Evolutionary conservation across 2,329 filamentous ascomycete species (phyloP), one percentile per base, ranked within the genome.

Genomic region (Xylaria sp.): DNA sequence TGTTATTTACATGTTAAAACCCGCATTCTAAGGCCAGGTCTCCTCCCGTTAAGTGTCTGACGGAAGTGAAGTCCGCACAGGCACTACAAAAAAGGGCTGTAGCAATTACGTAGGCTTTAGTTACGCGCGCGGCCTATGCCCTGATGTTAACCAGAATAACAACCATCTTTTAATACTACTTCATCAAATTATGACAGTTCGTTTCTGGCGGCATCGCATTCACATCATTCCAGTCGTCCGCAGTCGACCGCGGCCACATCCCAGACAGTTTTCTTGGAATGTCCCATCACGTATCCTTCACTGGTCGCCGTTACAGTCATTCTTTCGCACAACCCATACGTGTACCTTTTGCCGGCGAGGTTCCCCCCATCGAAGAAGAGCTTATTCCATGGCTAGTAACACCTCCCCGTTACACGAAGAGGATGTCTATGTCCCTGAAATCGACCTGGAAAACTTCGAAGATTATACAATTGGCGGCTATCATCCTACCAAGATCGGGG

Each of bases 181-280:
- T 43, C 37, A 43, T 21, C n/a, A 55, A 55, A 45, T 55, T 37
- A 55, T 46, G 52, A 28, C 54, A 49, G 33, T 40, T 45, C 21
- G 54, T 49, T 49, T 40, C 33, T 49, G 43, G 43, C 43, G 40
- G 54, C 54, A 49, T 25, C 43, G 53, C 33, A 56, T 56, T 47
- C 33, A 40, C 43, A 56, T 38, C 21, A 33, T 38, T 47, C 42
- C 42, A 38, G 53, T 38, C 42, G 42, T 40, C 49, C 31, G n/a
- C n/a, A n/a, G n/a, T n/a, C n/a, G n/a, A n/a, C 43, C 43, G 43
- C 54, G 31, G 4, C 43, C n/a, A 57, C 49, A 49, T 49, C 33
- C 33, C 43, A 49, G 43, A 57, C 54, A 40, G 43, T 47, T 56
- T 56, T 47, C 42, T 56, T 37, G 42, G 43, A 19, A 56, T 47